Percentiles rank a stretch among this genome's conserved stretches.
These are phyloP conservation scores for Diphasiastrum complanatum DNA, from an alignment of 83 land plant species.

Conservation along the genomic window DNA sequence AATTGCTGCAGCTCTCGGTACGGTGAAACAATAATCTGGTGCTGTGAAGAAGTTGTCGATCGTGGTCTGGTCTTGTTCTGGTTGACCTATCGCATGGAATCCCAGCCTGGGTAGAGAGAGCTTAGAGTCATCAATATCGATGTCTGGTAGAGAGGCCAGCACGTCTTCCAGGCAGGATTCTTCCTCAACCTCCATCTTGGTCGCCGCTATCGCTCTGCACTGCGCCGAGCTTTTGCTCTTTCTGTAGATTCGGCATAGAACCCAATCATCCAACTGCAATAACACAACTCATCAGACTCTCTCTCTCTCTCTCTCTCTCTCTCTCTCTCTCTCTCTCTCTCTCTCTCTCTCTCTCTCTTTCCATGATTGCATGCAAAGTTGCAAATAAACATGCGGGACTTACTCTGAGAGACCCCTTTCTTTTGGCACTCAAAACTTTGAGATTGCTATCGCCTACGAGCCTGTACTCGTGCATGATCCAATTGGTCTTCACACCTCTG, in stretches of 20 bases:
- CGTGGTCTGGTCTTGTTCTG: no score
- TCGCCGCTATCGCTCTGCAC: no score
- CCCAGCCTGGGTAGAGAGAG: no score
- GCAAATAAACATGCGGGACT: neutral
- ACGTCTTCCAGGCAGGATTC: no score
- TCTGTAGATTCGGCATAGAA: conserved; percentile 15
- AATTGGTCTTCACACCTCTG: conserved; percentile 7
- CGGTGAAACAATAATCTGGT: no score
- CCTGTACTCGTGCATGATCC: conserved; percentile 23
- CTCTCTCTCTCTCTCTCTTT: neutral
- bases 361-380: neutral
- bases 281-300: neutral
- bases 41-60: no score
- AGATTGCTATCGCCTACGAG: conserved; percentile 1
- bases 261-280: conserved; percentile 20
- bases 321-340: conserved; percentile 4
- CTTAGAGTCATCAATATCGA: no score
- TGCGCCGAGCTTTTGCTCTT: no score
- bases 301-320: conserved; percentile 10
- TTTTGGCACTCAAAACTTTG: neutral
- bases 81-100: no score
- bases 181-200: no score
- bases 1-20: no score
- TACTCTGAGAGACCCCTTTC: conserved; percentile 17
- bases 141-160: no score